phyloP scores from a whole-genome alignment of 352 stramenopile species.

The Phytophthora colocasiae region DNA sequence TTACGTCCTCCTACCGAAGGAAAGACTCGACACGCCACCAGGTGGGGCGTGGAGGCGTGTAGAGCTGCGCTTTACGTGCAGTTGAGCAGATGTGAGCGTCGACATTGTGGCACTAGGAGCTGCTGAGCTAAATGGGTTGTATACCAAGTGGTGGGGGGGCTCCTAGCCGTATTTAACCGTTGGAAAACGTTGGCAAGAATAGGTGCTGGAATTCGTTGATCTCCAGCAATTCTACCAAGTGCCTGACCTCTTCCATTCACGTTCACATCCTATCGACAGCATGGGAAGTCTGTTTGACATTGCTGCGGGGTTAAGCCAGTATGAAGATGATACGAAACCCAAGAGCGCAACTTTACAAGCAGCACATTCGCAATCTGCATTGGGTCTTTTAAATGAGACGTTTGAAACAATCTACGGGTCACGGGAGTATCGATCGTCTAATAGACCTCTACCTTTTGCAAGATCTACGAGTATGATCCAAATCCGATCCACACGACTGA shows the following conservation, averaged over 20 bases:
- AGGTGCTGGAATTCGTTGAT: conserved; percentile 3
- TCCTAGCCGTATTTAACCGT: conserved; percentile 19
- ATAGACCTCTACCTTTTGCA: conserved; percentile 9
- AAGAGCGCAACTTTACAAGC: conserved; percentile 5
- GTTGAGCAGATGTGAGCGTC: conserved; percentile 78
- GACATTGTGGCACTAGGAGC: conserved; percentile 51
- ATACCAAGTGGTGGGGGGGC: not conserved
- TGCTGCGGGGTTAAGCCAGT: conserved; percentile 60
- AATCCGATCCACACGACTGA: conserved; percentile 19
- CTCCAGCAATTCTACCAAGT: not conserved
- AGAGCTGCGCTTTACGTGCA: conserved; percentile 82
- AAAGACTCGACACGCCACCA: conserved; percentile 69
- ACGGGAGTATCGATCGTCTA: conserved; percentile 14
- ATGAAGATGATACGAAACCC: conserved; percentile 11
- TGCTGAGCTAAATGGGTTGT: conserved; percentile 5
- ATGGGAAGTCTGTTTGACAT: conserved; percentile 74
- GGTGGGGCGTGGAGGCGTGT: conserved; percentile 76
- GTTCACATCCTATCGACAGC: conserved; percentile 2
- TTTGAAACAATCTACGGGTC: conserved; percentile 57
- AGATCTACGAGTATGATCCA: conserved; percentile 28
- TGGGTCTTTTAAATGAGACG: conserved; percentile 62
- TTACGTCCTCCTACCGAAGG: conserved; percentile 54
- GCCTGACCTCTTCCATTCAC: not conserved
- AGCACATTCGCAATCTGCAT: conserved; percentile 25
- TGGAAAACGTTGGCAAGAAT: conserved; percentile 15